Conservation (phyloP, 306 rosid species). For the Cucumis sativus region Cucumber_9930_V3 NC_026655.2:1008501-1009000, state of each 20-base stretch:
- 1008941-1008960: not conserved
- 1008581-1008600: not conserved
- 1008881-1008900: not conserved
- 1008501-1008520: not conserved
- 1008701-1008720: not conserved
- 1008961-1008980: constrained; percentile 38
- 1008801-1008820: not conserved
- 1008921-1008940: not conserved
- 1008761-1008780: not conserved
- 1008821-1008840: not conserved
- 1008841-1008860: not conserved
- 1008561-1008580: not conserved
- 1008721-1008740: not conserved
- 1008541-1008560: not conserved
- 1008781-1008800: not conserved
- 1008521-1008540: not conserved
- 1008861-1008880: not conserved
- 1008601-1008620: not conserved
- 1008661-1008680: not conserved
- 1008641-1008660: not conserved
- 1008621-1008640: not conserved
- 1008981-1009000: constrained; percentile 77
- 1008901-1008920: not conserved
- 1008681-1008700: not conserved
- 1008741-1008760: not conserved